Evolutionary conservation across 441 rosid species (phyloP).

Genomic region (Melastoma candidum): DNA sequence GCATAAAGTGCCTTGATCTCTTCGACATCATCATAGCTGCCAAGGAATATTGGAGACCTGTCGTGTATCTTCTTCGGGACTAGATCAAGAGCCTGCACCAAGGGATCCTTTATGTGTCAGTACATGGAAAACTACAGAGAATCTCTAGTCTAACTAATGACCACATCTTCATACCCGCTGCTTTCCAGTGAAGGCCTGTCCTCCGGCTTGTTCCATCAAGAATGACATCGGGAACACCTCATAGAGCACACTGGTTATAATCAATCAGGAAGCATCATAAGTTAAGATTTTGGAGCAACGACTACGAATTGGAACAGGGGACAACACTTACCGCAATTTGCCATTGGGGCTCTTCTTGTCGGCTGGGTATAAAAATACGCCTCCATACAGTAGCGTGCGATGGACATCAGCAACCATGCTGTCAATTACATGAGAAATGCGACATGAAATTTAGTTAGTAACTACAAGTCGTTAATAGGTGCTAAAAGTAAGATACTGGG

Average conservation of each 20-base stretch:
- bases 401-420: constrained; percentile 99
- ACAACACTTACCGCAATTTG: constrained; percentile 71
- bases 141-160: background rate
- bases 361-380: constrained; percentile 91
- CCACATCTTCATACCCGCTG: constrained; percentile 40
- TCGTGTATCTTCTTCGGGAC: constrained; percentile 73
- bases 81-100: constrained; percentile 73
- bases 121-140: background rate
- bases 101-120: background rate
- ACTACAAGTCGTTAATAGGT: background rate
- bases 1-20: constrained; percentile 86
- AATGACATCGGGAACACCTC: constrained; percentile 98
- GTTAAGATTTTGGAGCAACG: background rate
- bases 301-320: background rate
- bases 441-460: background rate
- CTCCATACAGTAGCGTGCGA: constrained; percentile 91
- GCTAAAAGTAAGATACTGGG: background rate
- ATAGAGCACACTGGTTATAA: constrained; percentile 54
- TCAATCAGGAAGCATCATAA: background rate
- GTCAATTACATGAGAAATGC: constrained; percentile 3
- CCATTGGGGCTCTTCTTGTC: constrained; percentile 93
- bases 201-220: constrained; percentile 97
- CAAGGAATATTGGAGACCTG: constrained; percentile 88
- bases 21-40: constrained; percentile 91
- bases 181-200: constrained; percentile 88